Evolutionary conservation across 768 basidiomycete genomes (phyloP).

Genomic region (Omphalotus guepiniiformis): DNA sequence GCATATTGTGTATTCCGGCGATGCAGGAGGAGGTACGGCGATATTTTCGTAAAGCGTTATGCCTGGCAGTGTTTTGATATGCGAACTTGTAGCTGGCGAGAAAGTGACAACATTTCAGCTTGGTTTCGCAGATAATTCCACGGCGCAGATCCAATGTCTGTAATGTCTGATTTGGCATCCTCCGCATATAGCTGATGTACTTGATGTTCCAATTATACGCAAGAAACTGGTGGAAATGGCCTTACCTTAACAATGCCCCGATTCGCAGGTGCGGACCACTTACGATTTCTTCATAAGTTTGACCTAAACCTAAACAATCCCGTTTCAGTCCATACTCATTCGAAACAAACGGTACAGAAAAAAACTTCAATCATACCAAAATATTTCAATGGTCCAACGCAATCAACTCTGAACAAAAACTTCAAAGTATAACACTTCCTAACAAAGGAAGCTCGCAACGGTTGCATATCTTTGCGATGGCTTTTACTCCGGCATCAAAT

Average conservation of each 20-base stretch:
- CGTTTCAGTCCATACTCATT: conserved; percentile 47
- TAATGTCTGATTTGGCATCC: neutral
- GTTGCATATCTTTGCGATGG: conserved; percentile 43
- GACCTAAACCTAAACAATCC: conserved; percentile 36
- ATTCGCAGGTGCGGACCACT: conserved; percentile 35
- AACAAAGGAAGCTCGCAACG: conserved; percentile 23
- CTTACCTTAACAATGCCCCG: conserved; percentile 34
- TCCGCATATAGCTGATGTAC: too few relatives aligned
- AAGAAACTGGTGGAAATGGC: conserved; percentile 42
- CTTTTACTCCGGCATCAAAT: conserved; percentile 30
- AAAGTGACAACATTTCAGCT: conserved; percentile 20
- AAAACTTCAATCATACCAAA: conserved; percentile 38
- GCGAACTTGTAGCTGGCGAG: too few relatives aligned
- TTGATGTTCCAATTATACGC: conserved; percentile 38
- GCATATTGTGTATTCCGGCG: conserved; percentile 45
- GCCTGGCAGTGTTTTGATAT: too few relatives aligned
- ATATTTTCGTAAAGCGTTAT: too few relatives aligned
- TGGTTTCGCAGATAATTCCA: conserved; percentile 35
- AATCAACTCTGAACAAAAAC: conserved; percentile 32
- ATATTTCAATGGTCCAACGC: conserved; percentile 44
- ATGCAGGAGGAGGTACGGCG: conserved; percentile 28
- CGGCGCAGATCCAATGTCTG: conserved; percentile 31
- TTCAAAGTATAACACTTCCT: conserved; percentile 44
- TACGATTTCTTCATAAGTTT: conserved; percentile 27
- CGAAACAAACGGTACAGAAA: conserved; percentile 26